These are phyloP conservation scores for Mucor lusitanicus DNA, from an alignment of 371 early-diverging fungal species.

Conservation along the genomic window DNA sequence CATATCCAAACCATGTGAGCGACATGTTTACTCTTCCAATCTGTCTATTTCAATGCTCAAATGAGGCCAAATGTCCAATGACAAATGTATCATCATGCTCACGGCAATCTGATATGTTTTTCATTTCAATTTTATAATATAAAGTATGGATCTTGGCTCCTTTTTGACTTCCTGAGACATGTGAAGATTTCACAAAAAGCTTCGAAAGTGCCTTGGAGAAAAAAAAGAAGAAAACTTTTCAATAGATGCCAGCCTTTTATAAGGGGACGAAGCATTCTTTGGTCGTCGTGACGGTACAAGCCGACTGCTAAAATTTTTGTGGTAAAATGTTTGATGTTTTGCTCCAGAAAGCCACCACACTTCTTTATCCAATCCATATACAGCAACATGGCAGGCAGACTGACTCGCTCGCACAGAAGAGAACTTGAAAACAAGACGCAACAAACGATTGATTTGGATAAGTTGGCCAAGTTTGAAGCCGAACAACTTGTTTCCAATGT, in stretches of 20 bases:
- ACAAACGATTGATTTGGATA: slow-evolving; percentile 15
- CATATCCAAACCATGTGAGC: too few relatives aligned
- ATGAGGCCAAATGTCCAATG: too few relatives aligned
- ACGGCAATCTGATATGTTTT: not conserved
- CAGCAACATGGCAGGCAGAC: slow-evolving; percentile 19
- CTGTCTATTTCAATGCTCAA: too few relatives aligned
- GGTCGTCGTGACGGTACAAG: slow-evolving; percentile 4
- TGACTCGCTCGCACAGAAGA: slow-evolving; percentile 24
- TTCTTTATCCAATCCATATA: not conserved
- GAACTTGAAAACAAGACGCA: slow-evolving; percentile 17
- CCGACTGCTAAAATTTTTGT: slow-evolving; percentile 11
- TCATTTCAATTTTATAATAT: slow-evolving; percentile 10
- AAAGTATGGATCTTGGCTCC: slow-evolving; percentile 25
- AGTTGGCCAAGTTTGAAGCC: slow-evolving; percentile 4
- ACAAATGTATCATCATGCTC: not conserved
- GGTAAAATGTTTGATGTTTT: not conserved
- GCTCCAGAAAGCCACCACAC: not conserved
- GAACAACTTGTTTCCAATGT: not conserved
- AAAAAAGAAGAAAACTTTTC: slow-evolving; percentile 17
- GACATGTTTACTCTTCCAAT: too few relatives aligned
- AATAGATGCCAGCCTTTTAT: not conserved
- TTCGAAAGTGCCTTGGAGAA: slow-evolving; percentile 34
- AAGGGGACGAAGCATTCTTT: too few relatives aligned
- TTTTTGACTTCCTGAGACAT: slow-evolving; percentile 36
- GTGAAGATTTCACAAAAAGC: slow-evolving; percentile 30